A percentile compares a stretch with the other conserved stretches of the same genome.
These are phyloP conservation scores for Symbiotaphrina buchneri DNA, from an alignment of 495 filamentous ascomycete genomes.

Conservation along the genomic window DNA sequence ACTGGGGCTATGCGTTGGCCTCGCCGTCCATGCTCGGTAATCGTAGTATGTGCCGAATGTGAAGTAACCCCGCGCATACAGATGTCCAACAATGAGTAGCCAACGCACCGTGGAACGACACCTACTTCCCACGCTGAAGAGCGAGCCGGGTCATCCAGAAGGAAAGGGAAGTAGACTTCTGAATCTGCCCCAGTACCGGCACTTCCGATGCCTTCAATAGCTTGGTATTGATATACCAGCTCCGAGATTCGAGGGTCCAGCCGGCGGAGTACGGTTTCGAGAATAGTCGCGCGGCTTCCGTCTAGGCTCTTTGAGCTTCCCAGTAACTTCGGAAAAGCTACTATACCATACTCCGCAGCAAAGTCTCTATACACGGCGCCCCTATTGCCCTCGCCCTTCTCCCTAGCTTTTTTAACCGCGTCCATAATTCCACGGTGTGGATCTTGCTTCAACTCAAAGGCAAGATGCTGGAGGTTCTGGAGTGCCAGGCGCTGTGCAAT, in stretches of 20 bases:
- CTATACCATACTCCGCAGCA: neutral
- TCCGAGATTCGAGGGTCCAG: conserved; percentile 4
- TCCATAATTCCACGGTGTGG: neutral
- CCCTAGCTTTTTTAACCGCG: neutral
- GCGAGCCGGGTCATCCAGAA: conserved; percentile 32
- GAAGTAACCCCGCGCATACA: no score
- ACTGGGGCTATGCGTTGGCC: conserved; percentile 13
- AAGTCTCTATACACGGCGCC: neutral
- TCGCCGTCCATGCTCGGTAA: conserved; percentile 26
- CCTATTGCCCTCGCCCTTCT: no score
- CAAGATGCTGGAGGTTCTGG: neutral
- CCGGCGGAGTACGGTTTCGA: neutral
- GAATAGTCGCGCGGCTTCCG: neutral
- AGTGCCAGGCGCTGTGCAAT: conserved; percentile 2
- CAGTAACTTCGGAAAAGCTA: no score
- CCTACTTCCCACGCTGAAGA: conserved; percentile 42
- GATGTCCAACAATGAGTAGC: conserved; percentile 31
- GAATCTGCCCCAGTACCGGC: conserved; percentile 6
- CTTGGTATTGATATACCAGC: conserved; percentile 14
- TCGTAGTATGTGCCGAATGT: conserved; percentile 5
- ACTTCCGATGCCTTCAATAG: conserved; percentile 16
- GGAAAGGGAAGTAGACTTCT: conserved; percentile 31
- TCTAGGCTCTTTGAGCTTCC: neutral
- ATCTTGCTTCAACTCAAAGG: neutral
- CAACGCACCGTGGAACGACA: conserved; percentile 25